Base-by-base conservation (phyloP, 73 alveolate genomes). In the Paramecium caudatum region DNA sequence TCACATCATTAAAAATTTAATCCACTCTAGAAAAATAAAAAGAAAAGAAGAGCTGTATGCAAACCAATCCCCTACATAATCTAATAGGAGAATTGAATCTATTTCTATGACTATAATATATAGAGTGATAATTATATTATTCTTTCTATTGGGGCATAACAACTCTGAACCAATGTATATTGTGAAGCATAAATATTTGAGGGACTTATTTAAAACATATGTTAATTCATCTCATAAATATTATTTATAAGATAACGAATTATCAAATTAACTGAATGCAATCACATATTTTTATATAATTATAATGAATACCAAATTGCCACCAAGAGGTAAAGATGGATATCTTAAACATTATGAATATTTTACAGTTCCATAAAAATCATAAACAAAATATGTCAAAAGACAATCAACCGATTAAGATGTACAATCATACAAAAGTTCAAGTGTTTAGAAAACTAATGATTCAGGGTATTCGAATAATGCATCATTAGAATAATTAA, bases 1-100 rank as follows among this genome's bases (percentile, higher is more conserved):
- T 74, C 88, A 17, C 88, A 74, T 74, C 88, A 74, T 43, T 37
- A 74, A 45, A 74, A 74, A 41, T 74, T 74, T 4, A 74, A 74
- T 74, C 88, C 88, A 10, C 88, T 74, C 2, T 16, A 23, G 19
- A 74, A 74, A 41, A 19, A 68, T 3, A 74, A 43, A 10, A 74
- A 30, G 43, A 74, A 74, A 74, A 30, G 17, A 15, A 65, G 17
- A 65, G 8, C 12, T 49, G 2, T n/a, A 13, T 6, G 8, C 27
- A 30, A 49, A n/a, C 30, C 47, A 0, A 30, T 65, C 33, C 83
- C 83, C 16, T 4, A 27, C 4, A 43, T 65, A 13, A 65, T 65
- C 34, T 9, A 13, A 27, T 55, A 55, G 30, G 46, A 55, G 30
- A 55, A 55, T 55, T 55, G 80, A 55, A n/a, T n/a, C n/a, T n/a